Evolutionary conservation across 306 rosid genomes (phyloP).

Genomic region (Morella rubra): DNA sequence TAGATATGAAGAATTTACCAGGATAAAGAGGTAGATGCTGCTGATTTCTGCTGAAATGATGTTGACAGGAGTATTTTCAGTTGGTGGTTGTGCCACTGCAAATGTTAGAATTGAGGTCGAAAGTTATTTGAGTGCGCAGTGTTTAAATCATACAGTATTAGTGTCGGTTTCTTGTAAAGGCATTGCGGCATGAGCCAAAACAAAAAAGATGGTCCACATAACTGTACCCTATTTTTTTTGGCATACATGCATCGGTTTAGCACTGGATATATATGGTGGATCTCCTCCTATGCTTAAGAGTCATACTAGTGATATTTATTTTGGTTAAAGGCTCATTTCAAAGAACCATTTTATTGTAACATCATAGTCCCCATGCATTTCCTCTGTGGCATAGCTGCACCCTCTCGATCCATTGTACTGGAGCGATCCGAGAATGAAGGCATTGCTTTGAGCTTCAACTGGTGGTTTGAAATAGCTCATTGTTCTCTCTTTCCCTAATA

Average conservation of each 20-base stretch:
- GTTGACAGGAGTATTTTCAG: not conserved
- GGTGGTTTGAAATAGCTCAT: slow-evolving; percentile 3
- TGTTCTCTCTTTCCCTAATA: not conserved
- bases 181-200: not conserved
- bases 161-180: not conserved
- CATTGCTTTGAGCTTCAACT: slow-evolving; percentile 17
- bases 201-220: not conserved
- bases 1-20: not conserved
- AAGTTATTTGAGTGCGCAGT: not conserved
- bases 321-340: not conserved
- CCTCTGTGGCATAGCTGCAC: too few relatives aligned
- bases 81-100: not conserved
- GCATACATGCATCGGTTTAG: not conserved
- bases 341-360: not conserved
- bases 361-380: not conserved
- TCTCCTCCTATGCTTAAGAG: not conserved
- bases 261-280: slow-evolving; percentile 4
- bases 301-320: not conserved
- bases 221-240: not conserved
- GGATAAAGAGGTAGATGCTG: not conserved
- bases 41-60: not conserved
- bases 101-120: not conserved
- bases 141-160: not conserved
- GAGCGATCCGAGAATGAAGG: not conserved
- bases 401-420: too few relatives aligned